Conservation (phyloP, 176 grass and related monocot genomes). For the Phoenix roebelenii region DNA sequence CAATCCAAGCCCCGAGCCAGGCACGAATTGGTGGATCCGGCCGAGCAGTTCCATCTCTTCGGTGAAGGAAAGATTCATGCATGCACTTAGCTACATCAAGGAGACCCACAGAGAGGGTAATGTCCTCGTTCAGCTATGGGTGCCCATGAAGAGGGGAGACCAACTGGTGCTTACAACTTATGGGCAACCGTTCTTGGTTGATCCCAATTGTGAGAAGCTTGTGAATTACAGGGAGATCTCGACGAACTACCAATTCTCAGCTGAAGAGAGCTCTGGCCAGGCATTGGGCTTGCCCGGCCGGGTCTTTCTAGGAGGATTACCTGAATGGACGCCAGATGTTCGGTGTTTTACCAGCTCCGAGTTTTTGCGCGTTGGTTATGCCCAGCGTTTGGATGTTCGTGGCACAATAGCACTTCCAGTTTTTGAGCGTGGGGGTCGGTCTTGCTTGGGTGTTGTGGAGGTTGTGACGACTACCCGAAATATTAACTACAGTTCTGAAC, state of each 20-base stretch:
- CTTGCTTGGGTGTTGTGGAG: slow-evolving; percentile 86
- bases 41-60: slow-evolving; percentile 17
- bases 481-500: slow-evolving; percentile 66
- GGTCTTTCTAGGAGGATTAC: slow-evolving; percentile 68
- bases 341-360: slow-evolving; percentile 62
- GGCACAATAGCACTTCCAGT: slow-evolving; percentile 81
- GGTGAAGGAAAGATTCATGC: slow-evolving; percentile 43
- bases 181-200: slow-evolving; percentile 64
- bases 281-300: slow-evolving; percentile 61
- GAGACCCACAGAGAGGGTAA: slow-evolving; percentile 43
- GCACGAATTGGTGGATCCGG: slow-evolving; percentile 24
- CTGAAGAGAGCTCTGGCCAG: slow-evolving; percentile 34
- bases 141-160: slow-evolving; percentile 43
- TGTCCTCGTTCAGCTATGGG: slow-evolving; percentile 86
- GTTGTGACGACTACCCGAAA: slow-evolving; percentile 75
- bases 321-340: slow-evolving; percentile 95
- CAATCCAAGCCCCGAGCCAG: not conserved
- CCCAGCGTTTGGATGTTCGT: slow-evolving; percentile 43
- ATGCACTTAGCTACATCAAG: slow-evolving; percentile 49
- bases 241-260: slow-evolving; percentile 49
- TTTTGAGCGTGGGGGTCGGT: slow-evolving; percentile 45
- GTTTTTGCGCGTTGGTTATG: slow-evolving; percentile 56
- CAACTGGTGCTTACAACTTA: slow-evolving; percentile 54
- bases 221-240: slow-evolving; percentile 62
- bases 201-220: slow-evolving; percentile 48